Evolutionary conservation across 306 rosid species (phyloP), one percentile per base, ranked within the genome.

Genomic region (Pterocarpus macrocarpus): DNA sequence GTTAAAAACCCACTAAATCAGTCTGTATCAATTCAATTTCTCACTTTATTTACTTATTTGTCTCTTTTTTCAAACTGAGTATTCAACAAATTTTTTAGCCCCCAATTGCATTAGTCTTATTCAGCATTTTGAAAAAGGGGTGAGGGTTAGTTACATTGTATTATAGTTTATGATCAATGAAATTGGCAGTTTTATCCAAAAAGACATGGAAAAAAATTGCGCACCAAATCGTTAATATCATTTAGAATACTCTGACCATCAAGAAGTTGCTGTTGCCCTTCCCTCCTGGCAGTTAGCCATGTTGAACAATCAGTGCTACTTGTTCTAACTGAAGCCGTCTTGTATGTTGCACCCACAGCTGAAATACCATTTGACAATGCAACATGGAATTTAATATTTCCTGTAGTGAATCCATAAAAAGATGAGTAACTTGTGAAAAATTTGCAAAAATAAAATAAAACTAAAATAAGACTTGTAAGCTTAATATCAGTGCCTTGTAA

Each of bases 241-340:
- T 77, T 41, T 14, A 91, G 81, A 62, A 93, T 81, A 71, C 49
- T 82, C 56, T 87, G 89, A 78, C 97, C 97, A 15, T 90, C 94
- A 84, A 93, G 90, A 81, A 64, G 78, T 57, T 80, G 87, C 11
- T 35, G 87, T 45, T 84, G 86, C 65, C 97, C 94, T 82, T 91
- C 97, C 81, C 85, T 81, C 86, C 79, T 87, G 53, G 97, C 94
- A 11, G 94, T 86, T 47, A 91, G 87, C 96, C 94, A 88, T 13
- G 94, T 87, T 59, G 91, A 79, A 81, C 57, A 64, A 32, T 81
- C 86, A 6, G 30, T n/a, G 49, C 10, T 8, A 64, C 80, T 82
- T 68, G 77, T 49, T 84, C 71, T 90, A 47, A 88, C 91, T 77
- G 91, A 85, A 80, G 57, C 94, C 66, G 90, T 85, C 89, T 87